A percentile compares a stretch with the other conserved stretches of the same genome.
Evolutionary conservation across 2,329 filamentous ascomycete genomes (phyloP).

Genomic region (Acrocalymma vagum): DNA sequence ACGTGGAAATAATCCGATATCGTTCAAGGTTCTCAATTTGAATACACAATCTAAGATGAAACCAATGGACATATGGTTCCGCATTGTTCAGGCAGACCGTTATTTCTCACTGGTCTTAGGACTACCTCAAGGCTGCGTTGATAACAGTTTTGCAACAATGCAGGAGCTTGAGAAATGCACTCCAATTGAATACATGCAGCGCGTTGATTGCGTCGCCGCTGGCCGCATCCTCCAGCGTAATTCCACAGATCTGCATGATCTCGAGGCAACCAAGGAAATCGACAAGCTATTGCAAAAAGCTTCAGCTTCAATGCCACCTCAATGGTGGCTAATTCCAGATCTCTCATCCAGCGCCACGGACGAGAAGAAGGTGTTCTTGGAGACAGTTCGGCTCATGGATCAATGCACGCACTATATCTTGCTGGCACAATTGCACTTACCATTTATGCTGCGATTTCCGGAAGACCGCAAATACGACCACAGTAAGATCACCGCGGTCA

Average conservation of each 20-base stretch:
- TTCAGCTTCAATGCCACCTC: conserved; percentile 20
- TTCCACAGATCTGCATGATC: conserved; percentile 33
- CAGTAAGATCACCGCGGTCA: conserved; percentile 24
- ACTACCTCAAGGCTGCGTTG: conserved; percentile 42
- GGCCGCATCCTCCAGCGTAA: conserved; percentile 52
- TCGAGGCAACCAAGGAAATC: conserved; percentile 32
- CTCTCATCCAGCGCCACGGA: neutral
- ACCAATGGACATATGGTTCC: conserved; percentile 47
- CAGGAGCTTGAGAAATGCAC: conserved; percentile 20
- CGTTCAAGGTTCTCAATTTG: conserved; percentile 26
- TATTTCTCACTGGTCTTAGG: conserved; percentile 53
- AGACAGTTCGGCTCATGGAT: conserved; percentile 16
- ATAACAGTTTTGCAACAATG: conserved; percentile 22
- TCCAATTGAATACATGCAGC: conserved; percentile 41
- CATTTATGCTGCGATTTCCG: conserved; percentile 24
- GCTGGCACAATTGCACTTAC: conserved; percentile 23
- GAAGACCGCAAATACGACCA: conserved; percentile 8
- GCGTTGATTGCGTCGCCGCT: conserved; percentile 41
- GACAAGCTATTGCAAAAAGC: conserved; percentile 23
- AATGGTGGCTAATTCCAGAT: conserved; percentile 32
- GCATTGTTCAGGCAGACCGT: conserved; percentile 49
- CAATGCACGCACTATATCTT: conserved; percentile 26
- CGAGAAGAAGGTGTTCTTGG: conserved; percentile 4
- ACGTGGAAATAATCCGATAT: conserved; percentile 44
- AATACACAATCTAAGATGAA: conserved; percentile 13